These are phyloP conservation scores for Coniella lustricola DNA, from an alignment of 2,329 filamentous ascomycete species.

Conservation along the genomic window DNA sequence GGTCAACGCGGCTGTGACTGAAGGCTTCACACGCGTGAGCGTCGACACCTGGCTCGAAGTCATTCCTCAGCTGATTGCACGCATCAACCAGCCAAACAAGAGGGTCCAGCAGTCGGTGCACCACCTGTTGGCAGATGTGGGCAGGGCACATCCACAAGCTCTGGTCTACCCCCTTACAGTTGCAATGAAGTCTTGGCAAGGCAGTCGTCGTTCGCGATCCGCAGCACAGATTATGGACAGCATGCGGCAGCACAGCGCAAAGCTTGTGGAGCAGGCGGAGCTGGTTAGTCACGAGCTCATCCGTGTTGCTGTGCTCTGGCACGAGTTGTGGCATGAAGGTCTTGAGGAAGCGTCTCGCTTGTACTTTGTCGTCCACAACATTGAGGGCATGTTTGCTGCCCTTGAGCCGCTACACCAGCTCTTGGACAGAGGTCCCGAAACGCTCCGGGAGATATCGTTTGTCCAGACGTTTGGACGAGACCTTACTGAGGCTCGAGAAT, in stretches of 20 bases:
- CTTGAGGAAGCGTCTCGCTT: constrained; percentile 92
- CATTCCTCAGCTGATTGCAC: constrained; percentile 91
- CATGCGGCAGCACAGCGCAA: constrained; percentile 90
- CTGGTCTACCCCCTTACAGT: constrained; percentile 96
- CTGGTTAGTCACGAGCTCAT: constrained; percentile 95
- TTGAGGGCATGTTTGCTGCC: constrained; percentile 92
- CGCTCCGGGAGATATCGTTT: constrained; percentile 91
- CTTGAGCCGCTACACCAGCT: constrained; percentile 86
- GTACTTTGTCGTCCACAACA: constrained; percentile 96
- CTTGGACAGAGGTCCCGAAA: constrained; percentile 86
- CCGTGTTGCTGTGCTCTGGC: constrained; percentile 93
- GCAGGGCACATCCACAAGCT: constrained; percentile 89
- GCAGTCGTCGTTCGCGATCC: constrained; percentile 74
- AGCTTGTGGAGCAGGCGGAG: constrained; percentile 90
- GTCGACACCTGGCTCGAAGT: constrained; percentile 99
- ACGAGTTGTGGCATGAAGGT: constrained; percentile 98
- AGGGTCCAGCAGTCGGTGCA: constrained; percentile 87
- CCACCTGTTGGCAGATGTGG: constrained; percentile 84
- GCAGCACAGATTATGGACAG: constrained; percentile 95
- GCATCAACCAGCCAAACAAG: constrained; percentile 92
- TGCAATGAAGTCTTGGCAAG: constrained; percentile 88
- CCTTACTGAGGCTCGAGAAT: constrained; percentile 88
- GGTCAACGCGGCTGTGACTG: constrained; percentile 80
- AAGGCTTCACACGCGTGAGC: constrained; percentile 85
- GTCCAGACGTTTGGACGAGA: constrained; percentile 95